Conservation (phyloP, 179 eudicot species). For the Heliamphora pulchella region DNA sequence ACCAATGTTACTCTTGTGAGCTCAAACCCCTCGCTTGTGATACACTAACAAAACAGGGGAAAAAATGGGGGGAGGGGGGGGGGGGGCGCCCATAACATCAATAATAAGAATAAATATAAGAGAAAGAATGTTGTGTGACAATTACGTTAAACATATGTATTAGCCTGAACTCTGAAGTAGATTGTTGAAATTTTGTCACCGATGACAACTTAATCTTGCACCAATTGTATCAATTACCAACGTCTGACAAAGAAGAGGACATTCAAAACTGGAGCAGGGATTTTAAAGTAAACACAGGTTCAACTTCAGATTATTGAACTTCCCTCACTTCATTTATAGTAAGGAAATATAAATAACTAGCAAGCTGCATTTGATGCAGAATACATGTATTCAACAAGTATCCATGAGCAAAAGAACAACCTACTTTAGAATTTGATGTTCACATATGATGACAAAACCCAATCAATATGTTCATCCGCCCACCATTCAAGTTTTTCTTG, state of each 20-base stretch:
- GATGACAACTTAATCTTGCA: neutral
- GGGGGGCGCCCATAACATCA: neutral
- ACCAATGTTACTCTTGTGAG: slow-evolving; percentile 84
- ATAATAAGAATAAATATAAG: neutral
- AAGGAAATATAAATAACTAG: neutral
- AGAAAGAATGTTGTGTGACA: neutral
- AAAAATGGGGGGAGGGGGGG: too few relatives aligned
- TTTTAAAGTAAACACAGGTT: too few relatives aligned
- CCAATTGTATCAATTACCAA: neutral
- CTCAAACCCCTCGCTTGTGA: slow-evolving; percentile 81
- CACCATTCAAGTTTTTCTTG: neutral
- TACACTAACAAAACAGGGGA: slow-evolving; percentile 40
- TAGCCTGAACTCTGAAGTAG: slow-evolving; percentile 6
- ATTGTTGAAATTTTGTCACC: neutral
- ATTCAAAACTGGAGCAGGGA: neutral
- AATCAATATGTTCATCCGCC: neutral
- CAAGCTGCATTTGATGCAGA: neutral
- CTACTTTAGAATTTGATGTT: slow-evolving; percentile 1
- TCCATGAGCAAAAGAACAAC: neutral
- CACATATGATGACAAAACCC: neutral
- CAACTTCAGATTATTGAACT: neutral
- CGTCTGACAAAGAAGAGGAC: neutral
- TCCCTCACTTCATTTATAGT: neutral
- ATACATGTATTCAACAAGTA: neutral
- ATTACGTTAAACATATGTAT: neutral